A percentile compares a stretch with the other conserved stretches of the same genome.
These are phyloP conservation scores for Silene noctiflora DNA, from an alignment of 179 eudicot genomes.

Conservation along the genomic window DNA sequence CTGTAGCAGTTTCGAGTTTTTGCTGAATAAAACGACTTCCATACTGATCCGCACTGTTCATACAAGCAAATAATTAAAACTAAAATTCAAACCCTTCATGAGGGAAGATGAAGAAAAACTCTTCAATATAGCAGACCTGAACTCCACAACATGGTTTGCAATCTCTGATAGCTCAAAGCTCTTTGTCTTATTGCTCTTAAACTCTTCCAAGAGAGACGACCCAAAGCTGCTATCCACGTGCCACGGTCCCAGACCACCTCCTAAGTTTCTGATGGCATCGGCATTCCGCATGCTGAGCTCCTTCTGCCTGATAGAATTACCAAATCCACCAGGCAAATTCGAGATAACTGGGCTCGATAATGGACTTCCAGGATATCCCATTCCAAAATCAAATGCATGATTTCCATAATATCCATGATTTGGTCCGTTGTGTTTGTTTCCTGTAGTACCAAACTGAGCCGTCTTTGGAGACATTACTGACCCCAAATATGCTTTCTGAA, in stretches of 20 bases:
- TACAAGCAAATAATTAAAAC: slow-evolving; percentile 5
- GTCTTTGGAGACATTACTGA: slow-evolving; percentile 40
- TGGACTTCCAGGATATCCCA: slow-evolving; percentile 52
- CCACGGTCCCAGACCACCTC: slow-evolving; percentile 40
- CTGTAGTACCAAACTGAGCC: slow-evolving; percentile 37
- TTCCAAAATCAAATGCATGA: slow-evolving; percentile 43
- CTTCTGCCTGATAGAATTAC: slow-evolving; percentile 44
- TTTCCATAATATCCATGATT: slow-evolving; percentile 43
- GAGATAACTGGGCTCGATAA: slow-evolving; percentile 35
- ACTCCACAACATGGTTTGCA: slow-evolving; percentile 48
- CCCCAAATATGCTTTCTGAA: slow-evolving; percentile 46
- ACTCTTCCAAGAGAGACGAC: slow-evolving; percentile 47
- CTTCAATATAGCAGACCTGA: slow-evolving; percentile 31
- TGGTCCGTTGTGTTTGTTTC: slow-evolving; percentile 36
- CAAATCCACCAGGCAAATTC: slow-evolving; percentile 41
- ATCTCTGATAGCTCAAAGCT: slow-evolving; percentile 52
- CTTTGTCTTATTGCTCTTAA: slow-evolving; percentile 46
- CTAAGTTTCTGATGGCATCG: slow-evolving; percentile 31
- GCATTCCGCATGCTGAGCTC: slow-evolving; percentile 41
- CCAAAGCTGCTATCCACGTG: slow-evolving; percentile 40
- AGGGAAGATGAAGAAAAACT: neutral
- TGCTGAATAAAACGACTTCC: slow-evolving; percentile 40
- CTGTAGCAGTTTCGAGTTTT: slow-evolving; percentile 39
- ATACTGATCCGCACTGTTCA: slow-evolving; percentile 48
- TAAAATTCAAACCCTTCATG: neutral